Evolutionary conservation across 2,329 filamentous ascomycete species (phyloP).

Genomic region (Microcyclospora tardicrescens): DNA sequence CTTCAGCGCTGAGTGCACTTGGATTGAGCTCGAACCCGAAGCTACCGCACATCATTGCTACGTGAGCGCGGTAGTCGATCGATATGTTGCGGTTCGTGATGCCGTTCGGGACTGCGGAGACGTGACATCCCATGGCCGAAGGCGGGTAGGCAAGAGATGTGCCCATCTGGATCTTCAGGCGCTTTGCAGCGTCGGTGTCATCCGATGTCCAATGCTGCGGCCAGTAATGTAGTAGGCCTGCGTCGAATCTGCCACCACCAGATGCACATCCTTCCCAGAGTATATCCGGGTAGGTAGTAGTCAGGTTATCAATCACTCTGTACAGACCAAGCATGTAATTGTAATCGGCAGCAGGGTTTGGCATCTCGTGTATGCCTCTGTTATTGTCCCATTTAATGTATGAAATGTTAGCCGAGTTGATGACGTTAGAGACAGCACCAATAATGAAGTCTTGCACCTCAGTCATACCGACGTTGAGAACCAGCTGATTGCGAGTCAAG

Average conservation of each 20-base stretch:
- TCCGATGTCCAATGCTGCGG: constrained; percentile 55
- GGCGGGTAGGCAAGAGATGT: constrained; percentile 51
- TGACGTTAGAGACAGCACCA: constrained; percentile 39
- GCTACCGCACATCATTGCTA: constrained; percentile 56
- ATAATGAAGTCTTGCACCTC: constrained; percentile 54
- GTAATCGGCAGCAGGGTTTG: constrained; percentile 42
- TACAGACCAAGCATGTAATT: constrained; percentile 53
- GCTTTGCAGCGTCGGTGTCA: constrained; percentile 49
- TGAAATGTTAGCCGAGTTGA: constrained; percentile 40
- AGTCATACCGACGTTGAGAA: constrained; percentile 46
- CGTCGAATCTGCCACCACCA: constrained; percentile 51
- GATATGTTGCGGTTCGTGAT: constrained; percentile 43
- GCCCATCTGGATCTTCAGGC: constrained; percentile 50
- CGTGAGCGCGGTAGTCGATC: constrained; percentile 48
- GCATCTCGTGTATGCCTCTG: constrained; percentile 48
- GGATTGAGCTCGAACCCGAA: constrained; percentile 54
- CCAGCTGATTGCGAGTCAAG: constrained; percentile 44
- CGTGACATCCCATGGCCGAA: constrained; percentile 52
- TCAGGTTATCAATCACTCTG: constrained; percentile 47
- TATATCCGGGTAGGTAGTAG: constrained; percentile 46
- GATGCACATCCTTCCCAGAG: constrained; percentile 56
- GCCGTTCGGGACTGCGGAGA: constrained; percentile 48
- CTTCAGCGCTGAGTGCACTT: constrained; percentile 35
- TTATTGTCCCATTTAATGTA: constrained; percentile 62
- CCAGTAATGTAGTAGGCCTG: constrained; percentile 51